phyloP scores from a whole-genome alignment of 192 early-diverging fungal species.

The Spinellus fusiger region DNA sequence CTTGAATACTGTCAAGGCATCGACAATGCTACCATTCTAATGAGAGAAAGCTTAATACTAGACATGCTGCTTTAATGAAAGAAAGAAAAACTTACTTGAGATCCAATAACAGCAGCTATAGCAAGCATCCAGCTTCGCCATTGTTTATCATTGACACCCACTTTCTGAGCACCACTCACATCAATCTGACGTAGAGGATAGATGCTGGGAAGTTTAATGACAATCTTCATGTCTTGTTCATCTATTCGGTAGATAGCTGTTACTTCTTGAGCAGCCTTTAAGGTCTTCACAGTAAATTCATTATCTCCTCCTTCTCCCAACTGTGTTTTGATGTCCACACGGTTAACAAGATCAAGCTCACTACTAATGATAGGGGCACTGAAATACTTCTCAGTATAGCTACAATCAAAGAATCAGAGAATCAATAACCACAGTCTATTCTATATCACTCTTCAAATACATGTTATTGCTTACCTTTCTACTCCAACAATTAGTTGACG shows the following conservation, averaged over 20 bases:
- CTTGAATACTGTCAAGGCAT: conserved; percentile 71
- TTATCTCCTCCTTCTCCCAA: conserved; percentile 47
- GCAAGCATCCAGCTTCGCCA: conserved; percentile 65
- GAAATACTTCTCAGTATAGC: conserved; percentile 69
- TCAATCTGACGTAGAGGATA: conserved; percentile 72
- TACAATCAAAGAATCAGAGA: conserved; percentile 24
- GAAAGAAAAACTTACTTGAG: conserved; percentile 48
- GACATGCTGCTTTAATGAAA: conserved; percentile 18
- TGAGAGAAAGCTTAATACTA: conserved; percentile 41
- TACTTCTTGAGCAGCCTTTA: conserved; percentile 61
- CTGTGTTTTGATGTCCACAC: conserved; percentile 35
- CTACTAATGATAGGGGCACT: conserved; percentile 52
- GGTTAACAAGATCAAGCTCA: conserved; percentile 54
- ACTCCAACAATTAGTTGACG: conserved; percentile 67
- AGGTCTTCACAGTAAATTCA: conserved; percentile 53
- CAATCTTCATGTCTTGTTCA: conserved; percentile 72
- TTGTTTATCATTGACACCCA: conserved; percentile 61
- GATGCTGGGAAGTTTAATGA: conserved; percentile 57
- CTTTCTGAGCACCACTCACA: conserved; percentile 54
- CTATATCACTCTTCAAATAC: background rate
- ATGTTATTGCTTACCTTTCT: conserved; percentile 43
- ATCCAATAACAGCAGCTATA: conserved; percentile 33
- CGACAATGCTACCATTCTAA: conserved; percentile 77
- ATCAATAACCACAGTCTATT: background rate
- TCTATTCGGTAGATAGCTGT: conserved; percentile 68